Conservation (phyloP, 169 alveolate genomes). For the Nephromyces sp. region DNA sequence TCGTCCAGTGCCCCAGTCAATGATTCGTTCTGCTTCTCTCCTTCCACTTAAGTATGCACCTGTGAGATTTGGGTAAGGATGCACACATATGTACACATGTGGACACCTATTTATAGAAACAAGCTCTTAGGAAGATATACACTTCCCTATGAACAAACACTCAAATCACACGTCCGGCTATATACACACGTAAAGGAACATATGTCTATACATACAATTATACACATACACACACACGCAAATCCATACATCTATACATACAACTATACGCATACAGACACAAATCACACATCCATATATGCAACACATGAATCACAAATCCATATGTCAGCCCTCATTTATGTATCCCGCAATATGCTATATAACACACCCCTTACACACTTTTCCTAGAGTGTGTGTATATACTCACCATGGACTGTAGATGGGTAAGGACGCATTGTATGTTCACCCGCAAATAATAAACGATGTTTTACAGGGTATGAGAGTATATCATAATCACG, state of each 20-base stretch:
- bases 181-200: too few species aligned
- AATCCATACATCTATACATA: too few species aligned
- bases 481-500: constrained; percentile 18
- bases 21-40: constrained; percentile 16
- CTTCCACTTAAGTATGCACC: constrained; percentile 26
- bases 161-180: too few species aligned
- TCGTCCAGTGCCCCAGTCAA: constrained; percentile 16
- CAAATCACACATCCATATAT: too few species aligned
- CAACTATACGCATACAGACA: too few species aligned
- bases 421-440: constrained; percentile 21
- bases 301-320: too few species aligned
- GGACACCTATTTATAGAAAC: neutral
- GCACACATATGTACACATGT: neutral
- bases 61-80: neutral
- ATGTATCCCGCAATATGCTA: neutral
- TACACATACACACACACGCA: too few species aligned
- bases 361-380: neutral
- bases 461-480: constrained; percentile 3
- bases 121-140: too few species aligned
- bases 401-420: constrained; percentile 20
- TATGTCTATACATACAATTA: too few species aligned
- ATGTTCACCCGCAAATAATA: constrained; percentile 31
- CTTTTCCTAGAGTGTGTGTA: neutral
- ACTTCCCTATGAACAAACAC: too few species aligned
- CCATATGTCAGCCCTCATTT: too few species aligned